Conservation (phyloP, 352 stramenopile species). For the Chrysophaeum taylorii region DNA sequence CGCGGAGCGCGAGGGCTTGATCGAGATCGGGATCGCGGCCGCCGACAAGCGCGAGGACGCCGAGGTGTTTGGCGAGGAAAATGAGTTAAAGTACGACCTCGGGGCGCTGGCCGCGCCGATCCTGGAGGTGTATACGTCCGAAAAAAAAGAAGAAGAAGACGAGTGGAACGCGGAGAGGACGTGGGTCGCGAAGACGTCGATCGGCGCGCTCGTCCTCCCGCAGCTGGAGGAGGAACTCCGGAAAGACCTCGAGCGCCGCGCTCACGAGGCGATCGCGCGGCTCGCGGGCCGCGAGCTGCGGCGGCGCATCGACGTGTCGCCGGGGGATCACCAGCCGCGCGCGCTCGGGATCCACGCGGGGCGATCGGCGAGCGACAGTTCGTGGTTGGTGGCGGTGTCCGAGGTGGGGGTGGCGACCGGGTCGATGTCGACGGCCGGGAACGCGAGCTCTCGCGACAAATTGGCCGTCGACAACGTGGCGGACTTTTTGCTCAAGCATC, state of each 20-base stretch:
- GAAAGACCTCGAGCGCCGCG: constrained; percentile 44
- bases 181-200: constrained; percentile 37
- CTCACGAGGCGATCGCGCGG: constrained; percentile 39
- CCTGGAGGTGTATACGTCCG: neutral
- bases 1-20: neutral
- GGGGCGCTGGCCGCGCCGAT: neutral
- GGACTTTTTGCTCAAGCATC: constrained; percentile 46
- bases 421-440: constrained; percentile 21
- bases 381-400: neutral
- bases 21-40: neutral
- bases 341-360: neutral
- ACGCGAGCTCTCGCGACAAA: constrained; percentile 37
- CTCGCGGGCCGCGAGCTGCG: constrained; percentile 40
- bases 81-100: neutral
- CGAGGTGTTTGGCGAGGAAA: neutral
- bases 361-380: neutral
- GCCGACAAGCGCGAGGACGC: neutral
- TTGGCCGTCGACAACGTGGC: constrained; percentile 45
- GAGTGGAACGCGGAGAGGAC: neutral
- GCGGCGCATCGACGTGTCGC: neutral
- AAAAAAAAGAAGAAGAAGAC: neutral
- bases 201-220: constrained; percentile 46
- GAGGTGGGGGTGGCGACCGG: neutral
- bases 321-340: constrained; percentile 6
- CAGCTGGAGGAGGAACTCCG: constrained; percentile 50